Evolutionary conservation across 23 red algal species (phyloP).

Genomic region (Cyanidioschyzon merolae): DNA sequence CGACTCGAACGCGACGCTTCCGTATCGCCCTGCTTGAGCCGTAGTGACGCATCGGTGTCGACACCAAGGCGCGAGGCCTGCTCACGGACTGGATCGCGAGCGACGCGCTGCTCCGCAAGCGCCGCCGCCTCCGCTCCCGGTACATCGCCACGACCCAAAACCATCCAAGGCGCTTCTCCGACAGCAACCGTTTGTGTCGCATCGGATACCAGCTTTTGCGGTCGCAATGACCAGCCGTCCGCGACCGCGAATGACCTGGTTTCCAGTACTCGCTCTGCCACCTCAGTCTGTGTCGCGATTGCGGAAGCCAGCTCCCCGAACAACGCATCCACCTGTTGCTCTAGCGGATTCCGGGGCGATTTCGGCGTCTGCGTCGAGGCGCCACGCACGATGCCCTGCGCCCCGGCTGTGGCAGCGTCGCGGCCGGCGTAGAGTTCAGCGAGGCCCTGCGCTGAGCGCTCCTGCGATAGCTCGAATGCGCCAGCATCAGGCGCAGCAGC

Average conservation of each 20-base stretch:
- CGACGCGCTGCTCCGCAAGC: not conserved
- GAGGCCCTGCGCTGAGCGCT: not conserved
- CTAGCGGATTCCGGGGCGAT: not conserved
- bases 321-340: not conserved
- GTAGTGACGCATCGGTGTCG: not conserved
- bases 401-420: not conserved
- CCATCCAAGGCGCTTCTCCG: not conserved
- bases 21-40: not conserved
- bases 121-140: not conserved
- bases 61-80: too few relatives aligned
- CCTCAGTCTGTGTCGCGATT: not conserved
- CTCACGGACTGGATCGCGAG: not conserved
- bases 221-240: not conserved
- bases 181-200: not conserved
- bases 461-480: not conserved
- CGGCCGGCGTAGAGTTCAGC: not conserved
- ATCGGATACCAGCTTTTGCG: not conserved
- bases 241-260: not conserved
- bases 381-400: not conserved
- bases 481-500: not conserved
- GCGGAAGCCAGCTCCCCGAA: not conserved
- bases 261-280: not conserved
- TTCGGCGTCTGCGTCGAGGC: not conserved
- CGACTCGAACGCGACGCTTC: not conserved
- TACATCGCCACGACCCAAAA: not conserved